A percentile compares a stretch with the other conserved stretches of the same genome.
These are phyloP conservation scores for Solanum sejunctum DNA, from an alignment of 257 asterid species.

Conservation along the genomic window DNA sequence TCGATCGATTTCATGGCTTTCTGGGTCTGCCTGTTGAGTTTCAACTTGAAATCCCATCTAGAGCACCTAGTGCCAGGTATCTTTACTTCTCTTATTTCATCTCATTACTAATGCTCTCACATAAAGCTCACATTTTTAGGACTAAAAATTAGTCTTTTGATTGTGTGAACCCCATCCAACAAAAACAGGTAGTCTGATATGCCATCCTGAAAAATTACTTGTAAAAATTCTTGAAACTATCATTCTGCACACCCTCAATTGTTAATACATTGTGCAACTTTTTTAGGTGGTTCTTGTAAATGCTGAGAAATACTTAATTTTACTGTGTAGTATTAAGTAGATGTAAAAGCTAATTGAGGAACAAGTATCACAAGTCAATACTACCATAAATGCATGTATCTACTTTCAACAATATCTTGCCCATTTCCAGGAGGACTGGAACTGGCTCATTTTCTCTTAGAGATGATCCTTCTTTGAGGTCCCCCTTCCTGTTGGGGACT, in stretches of 20 bases:
- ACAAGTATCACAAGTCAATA: neutral
- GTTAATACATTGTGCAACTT: neutral
- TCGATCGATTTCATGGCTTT: slow-evolving; percentile 87
- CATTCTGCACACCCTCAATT: neutral
- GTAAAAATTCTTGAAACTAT: neutral
- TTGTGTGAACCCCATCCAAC: neutral
- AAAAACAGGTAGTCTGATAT: neutral
- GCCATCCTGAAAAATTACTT: neutral
- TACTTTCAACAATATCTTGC: neutral
- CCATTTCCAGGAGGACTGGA: neutral
- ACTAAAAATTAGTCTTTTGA: neutral
- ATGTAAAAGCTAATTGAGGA: neutral
- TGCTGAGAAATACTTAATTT: neutral
- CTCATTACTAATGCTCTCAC: neutral
- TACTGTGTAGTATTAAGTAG: neutral
- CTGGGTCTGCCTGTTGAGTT: slow-evolving; percentile 92
- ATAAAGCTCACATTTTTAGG: neutral
- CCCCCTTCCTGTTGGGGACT: neutral
- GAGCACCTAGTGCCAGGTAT: slow-evolving; percentile 96
- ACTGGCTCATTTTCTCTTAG: neutral
- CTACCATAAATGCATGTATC: neutral
- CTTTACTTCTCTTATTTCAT: neutral
- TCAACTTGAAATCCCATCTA: slow-evolving; percentile 67
- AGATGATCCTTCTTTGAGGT: neutral
- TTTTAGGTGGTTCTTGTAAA: neutral